phyloP scores from a whole-genome alignment of 257 asterid genomes.

The Jasminum sambac region DNA sequence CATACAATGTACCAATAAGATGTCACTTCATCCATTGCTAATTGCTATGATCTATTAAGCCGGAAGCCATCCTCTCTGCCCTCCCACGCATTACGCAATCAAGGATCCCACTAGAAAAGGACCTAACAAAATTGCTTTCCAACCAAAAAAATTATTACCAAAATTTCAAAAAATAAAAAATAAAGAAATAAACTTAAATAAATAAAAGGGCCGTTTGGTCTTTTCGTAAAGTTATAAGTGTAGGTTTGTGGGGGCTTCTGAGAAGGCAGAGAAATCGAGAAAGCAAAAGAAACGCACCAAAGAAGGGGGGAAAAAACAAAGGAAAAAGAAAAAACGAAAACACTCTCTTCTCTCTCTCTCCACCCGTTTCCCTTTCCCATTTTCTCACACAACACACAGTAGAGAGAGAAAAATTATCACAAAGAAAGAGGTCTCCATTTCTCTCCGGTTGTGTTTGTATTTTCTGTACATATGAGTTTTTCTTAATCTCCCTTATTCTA shows the following conservation, averaged over 20 bases:
- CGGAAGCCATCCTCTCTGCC: not conserved
- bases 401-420: constrained; percentile 43
- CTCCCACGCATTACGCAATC: not conserved
- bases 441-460: constrained; percentile 9
- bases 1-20: not conserved
- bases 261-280: constrained; percentile 20
- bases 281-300: constrained; percentile 9
- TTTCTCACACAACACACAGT: constrained; percentile 40
- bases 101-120: constrained; percentile 6
- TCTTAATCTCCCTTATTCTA: not conserved
- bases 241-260: constrained; percentile 23
- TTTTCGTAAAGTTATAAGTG: not conserved
- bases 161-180: not conserved
- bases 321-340: not conserved
- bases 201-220: not conserved
- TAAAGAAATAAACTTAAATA: not conserved
- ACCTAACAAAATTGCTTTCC: not conserved
- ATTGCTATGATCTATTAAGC: not conserved
- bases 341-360: constrained; percentile 11
- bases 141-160: not conserved
- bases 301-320: constrained; percentile 2
- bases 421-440: constrained; percentile 15
- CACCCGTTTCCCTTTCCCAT: constrained; percentile 9
- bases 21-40: not conserved
- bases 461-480: constrained; percentile 27